Conservation (phyloP, 305 asterid genomes). For the Fraxinus sp. region DNA sequence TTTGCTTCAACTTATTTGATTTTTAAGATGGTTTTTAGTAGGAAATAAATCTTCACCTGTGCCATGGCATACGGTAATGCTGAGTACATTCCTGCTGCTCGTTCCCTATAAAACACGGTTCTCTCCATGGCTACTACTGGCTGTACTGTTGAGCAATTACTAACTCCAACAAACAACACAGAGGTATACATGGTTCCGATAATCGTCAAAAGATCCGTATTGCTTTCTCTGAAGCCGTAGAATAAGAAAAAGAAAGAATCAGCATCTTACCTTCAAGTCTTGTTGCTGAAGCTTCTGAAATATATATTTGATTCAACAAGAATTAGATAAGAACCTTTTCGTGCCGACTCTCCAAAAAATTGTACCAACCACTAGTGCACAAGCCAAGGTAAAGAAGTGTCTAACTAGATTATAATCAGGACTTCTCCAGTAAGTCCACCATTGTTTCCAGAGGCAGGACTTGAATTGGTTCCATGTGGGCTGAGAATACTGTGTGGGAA, state of each 20-base stretch:
- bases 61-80: constrained; percentile 92
- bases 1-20: neutral
- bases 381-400: constrained; percentile 44
- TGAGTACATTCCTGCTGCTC: constrained; percentile 95
- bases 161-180: constrained; percentile 73
- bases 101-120: constrained; percentile 86
- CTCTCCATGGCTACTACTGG: constrained; percentile 88
- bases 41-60: constrained; percentile 50
- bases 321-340: constrained; percentile 42
- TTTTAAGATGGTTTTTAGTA: neutral
- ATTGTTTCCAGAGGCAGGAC: constrained; percentile 67
- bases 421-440: constrained; percentile 84
- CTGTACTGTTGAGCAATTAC: constrained; percentile 80
- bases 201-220: constrained; percentile 61
- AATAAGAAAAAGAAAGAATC: constrained; percentile 10
- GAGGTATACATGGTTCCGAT: constrained; percentile 88
- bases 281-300: neutral
- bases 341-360: constrained; percentile 67
- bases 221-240: constrained; percentile 40
- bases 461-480: constrained; percentile 59
- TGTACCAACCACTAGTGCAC: constrained; percentile 61
- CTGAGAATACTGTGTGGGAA: constrained; percentile 53
- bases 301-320: neutral
- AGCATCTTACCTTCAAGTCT: neutral
- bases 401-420: constrained; percentile 70